phyloP scores from a whole-genome alignment of 1,139 yeast species.

The Hansenula lynferdii region DNA sequence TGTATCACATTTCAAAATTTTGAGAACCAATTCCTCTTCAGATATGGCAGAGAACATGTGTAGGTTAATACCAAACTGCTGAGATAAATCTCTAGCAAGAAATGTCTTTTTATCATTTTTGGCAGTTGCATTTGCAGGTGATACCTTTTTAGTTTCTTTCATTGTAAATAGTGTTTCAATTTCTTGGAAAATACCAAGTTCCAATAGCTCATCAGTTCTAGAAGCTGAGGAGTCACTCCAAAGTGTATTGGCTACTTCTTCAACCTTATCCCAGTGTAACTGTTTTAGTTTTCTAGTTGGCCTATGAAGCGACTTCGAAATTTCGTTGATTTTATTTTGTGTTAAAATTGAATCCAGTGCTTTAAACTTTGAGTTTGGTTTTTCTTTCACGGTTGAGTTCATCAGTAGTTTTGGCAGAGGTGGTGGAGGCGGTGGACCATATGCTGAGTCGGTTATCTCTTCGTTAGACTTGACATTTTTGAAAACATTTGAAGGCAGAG shows the following conservation, averaged over 20 bases:
- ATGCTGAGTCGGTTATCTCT: slow-evolving; percentile 3
- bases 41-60: slow-evolving; percentile 67
- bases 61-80: slow-evolving; percentile 87
- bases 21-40: slow-evolving; percentile 59
- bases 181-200: slow-evolving; percentile 72
- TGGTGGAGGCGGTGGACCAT: slow-evolving; percentile 23
- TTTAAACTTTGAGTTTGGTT: not conserved
- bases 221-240: slow-evolving; percentile 52
- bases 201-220: slow-evolving; percentile 50
- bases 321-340: slow-evolving; percentile 9
- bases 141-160: slow-evolving; percentile 33
- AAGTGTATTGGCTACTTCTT: slow-evolving; percentile 63
- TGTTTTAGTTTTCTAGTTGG: slow-evolving; percentile 76
- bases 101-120: slow-evolving; percentile 49
- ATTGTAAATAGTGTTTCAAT: slow-evolving; percentile 66
- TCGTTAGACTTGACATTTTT: slow-evolving; percentile 19
- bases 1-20: slow-evolving; percentile 66
- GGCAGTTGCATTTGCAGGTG: slow-evolving; percentile 22
- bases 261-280: slow-evolving; percentile 92
- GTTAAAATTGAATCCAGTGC: slow-evolving; percentile 1
- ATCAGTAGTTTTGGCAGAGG: slow-evolving; percentile 1
- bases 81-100: slow-evolving; percentile 77
- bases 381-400: not conserved
- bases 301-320: slow-evolving; percentile 27
- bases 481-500: slow-evolving; percentile 19